Percentiles rank a stretch among this genome's conserved stretches.
These are phyloP conservation scores for Daldinia loculata DNA, from an alignment of 495 filamentous ascomycete species.

Conservation along the genomic window DNA sequence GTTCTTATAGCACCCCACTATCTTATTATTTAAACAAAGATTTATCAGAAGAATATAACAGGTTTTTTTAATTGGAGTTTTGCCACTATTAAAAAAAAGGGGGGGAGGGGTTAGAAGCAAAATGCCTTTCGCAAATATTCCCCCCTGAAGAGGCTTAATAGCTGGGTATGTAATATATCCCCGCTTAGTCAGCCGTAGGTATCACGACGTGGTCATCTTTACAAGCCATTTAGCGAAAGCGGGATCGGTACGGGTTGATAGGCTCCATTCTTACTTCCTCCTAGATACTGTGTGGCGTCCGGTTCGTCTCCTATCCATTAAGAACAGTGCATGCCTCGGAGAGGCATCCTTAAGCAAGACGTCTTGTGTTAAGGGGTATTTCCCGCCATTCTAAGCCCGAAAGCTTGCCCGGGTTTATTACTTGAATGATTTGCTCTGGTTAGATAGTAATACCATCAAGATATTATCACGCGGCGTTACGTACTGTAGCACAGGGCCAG, in stretches of 20 bases:
- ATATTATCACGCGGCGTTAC: not conserved
- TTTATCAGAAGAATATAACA: not conserved
- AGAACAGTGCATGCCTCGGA: conserved; percentile 10
- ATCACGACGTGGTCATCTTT: conserved; percentile 29
- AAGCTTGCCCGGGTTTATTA: conserved; percentile 1
- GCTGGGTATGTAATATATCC: conserved; percentile 17
- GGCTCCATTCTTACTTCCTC: conserved; percentile 24
- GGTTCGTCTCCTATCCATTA: conserved; percentile 2
- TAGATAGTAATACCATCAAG: not conserved
- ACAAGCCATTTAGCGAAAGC: conserved; percentile 5
- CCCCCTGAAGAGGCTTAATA: not conserved
- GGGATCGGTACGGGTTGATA: conserved; percentile 14
- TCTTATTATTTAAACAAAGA: not conserved
- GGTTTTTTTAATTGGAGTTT: not conserved
- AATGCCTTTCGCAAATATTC: not conserved
- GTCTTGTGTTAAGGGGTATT: not conserved
- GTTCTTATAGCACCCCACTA: not conserved
- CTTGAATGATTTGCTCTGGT: not conserved
- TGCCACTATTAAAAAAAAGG: not conserved
- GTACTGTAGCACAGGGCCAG: not conserved
- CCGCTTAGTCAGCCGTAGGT: conserved; percentile 34
- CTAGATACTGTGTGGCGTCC: conserved; percentile 8
- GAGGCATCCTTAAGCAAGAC: conserved; percentile 6
- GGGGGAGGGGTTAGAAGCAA: not conserved
- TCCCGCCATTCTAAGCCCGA: not conserved